Evolutionary conservation across 2,329 filamentous ascomycete species (phyloP).

Genomic region (Aspergillus uvarum): DNA sequence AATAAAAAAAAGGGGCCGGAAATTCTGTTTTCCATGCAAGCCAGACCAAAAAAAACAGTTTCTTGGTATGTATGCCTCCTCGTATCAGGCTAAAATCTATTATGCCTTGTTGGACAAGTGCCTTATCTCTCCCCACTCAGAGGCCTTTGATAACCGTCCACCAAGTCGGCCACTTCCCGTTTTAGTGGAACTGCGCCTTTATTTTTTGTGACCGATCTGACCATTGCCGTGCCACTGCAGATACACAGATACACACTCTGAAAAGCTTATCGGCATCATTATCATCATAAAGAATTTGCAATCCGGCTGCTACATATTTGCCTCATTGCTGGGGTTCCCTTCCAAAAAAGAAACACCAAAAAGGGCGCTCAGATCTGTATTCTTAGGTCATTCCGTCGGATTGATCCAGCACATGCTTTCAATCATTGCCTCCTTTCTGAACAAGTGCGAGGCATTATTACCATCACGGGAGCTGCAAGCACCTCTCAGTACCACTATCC

Average conservation of each 20-base stretch:
- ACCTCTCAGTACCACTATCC: conserved; percentile 14
- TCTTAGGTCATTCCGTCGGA: conserved; percentile 16
- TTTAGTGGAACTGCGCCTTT: conserved; percentile 17
- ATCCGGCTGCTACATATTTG: conserved; percentile 17
- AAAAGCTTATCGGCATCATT: conserved; percentile 24
- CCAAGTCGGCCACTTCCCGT: conserved; percentile 7
- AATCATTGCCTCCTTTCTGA: neutral
- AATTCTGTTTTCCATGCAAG: neutral
- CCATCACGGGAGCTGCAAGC: neutral
- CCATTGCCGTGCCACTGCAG: conserved; percentile 18
- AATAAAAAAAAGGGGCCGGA: conserved; percentile 4
- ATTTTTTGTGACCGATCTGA: conserved; percentile 23
- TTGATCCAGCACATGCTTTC: conserved; percentile 11
- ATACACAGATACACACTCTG: conserved; percentile 10
- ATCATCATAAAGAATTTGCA: conserved; percentile 15
- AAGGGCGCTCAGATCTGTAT: conserved; percentile 15
- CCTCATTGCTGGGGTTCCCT: conserved; percentile 13
- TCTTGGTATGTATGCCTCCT: conserved; percentile 10
- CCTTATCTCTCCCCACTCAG: conserved; percentile 31
- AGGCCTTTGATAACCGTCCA: conserved; percentile 21
- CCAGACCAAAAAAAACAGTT: conserved; percentile 2
- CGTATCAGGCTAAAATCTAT: neutral
- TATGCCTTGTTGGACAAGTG: neutral
- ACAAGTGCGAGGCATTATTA: conserved; percentile 8
- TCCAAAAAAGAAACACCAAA: conserved; percentile 2